These are phyloP conservation scores for Serpula lacrymans DNA, from an alignment of 768 basidiomycete genomes.

Conservation along the genomic window DNA sequence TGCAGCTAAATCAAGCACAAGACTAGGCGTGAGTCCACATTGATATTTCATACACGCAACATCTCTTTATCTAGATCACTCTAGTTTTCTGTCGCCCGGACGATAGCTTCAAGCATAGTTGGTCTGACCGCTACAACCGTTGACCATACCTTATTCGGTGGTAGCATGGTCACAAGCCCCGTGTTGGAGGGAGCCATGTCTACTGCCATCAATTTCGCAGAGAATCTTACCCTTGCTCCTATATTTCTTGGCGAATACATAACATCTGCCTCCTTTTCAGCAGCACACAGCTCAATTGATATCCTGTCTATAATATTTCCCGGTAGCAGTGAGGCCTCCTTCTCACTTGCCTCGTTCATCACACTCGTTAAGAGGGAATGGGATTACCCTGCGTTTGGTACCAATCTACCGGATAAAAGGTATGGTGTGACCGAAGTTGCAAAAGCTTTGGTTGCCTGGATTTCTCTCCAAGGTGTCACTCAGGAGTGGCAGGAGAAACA, in stretches of 20 bases:
- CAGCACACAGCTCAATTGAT: slow-evolving; percentile 74
- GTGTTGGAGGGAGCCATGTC: slow-evolving; percentile 57
- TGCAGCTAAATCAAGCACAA: slow-evolving; percentile 63
- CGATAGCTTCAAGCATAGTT: slow-evolving; percentile 54
- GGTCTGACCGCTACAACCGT: slow-evolving; percentile 56
- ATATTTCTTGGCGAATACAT: slow-evolving; percentile 74
- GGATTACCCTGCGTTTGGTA: slow-evolving; percentile 50
- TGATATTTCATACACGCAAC: slow-evolving; percentile 5
- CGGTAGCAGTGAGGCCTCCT: slow-evolving; percentile 74
- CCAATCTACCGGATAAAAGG: slow-evolving; percentile 53
- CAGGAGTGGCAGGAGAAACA: slow-evolving; percentile 73
- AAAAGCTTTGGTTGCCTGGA: slow-evolving; percentile 75
- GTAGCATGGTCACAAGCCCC: slow-evolving; percentile 53
- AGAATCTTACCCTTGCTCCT: slow-evolving; percentile 71
- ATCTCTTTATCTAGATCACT: slow-evolving; percentile 4
- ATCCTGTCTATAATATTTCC: slow-evolving; percentile 70
- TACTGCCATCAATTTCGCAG: slow-evolving; percentile 60
- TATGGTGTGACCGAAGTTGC: slow-evolving; percentile 66
- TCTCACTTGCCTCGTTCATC: slow-evolving; percentile 78
- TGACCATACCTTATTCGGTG: slow-evolving; percentile 67
- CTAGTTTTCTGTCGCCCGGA: slow-evolving; percentile 69
- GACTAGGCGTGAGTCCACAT: slow-evolving; percentile 56
- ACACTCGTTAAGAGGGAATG: slow-evolving; percentile 78
- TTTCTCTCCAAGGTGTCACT: slow-evolving; percentile 76
- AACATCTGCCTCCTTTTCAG: slow-evolving; percentile 69